Conservation (phyloP, 1,139 yeast genomes). For the Suhomyces panamericanus region DNA sequence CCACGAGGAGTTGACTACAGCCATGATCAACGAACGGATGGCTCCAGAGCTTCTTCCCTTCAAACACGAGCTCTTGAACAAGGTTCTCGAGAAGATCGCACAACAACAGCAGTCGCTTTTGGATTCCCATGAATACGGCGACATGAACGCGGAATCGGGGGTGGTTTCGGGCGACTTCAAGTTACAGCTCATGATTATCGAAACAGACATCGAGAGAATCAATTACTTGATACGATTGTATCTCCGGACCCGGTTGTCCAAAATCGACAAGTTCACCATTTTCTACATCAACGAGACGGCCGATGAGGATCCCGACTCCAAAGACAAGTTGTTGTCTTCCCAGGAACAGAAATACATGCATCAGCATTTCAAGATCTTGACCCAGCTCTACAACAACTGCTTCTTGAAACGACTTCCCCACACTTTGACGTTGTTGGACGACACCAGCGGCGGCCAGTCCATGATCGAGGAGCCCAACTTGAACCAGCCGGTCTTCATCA, state of each 20-base stretch:
- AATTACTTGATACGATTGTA: slow-evolving; percentile 79
- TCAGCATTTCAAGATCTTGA: slow-evolving; percentile 62
- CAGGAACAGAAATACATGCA: slow-evolving; percentile 60
- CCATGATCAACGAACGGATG: slow-evolving; percentile 83
- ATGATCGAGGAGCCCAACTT: slow-evolving; percentile 82
- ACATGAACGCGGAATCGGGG: slow-evolving; percentile 40
- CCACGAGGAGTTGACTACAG: slow-evolving; percentile 49
- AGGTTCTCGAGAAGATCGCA: slow-evolving; percentile 59
- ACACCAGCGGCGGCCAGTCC: slow-evolving; percentile 68
- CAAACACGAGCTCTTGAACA: slow-evolving; percentile 56
- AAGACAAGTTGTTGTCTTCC: slow-evolving; percentile 42
- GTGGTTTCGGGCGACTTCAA: slow-evolving; percentile 63
- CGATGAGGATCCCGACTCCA: slow-evolving; percentile 26
- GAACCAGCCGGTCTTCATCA: slow-evolving; percentile 72
- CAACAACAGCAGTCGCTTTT: slow-evolving; percentile 74
- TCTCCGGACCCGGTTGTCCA: slow-evolving; percentile 71
- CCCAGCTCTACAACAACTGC: slow-evolving; percentile 65
- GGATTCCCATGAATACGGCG: slow-evolving; percentile 53
- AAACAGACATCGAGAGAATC: slow-evolving; percentile 86
- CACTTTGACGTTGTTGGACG: slow-evolving; percentile 70
- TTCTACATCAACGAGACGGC: slow-evolving; percentile 43
- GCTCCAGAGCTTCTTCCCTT: slow-evolving; percentile 82
- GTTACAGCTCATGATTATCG: slow-evolving; percentile 77
- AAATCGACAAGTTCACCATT: slow-evolving; percentile 68
- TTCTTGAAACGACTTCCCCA: slow-evolving; percentile 70